Percentiles rank a stretch among this genome's conserved stretches.
phyloP scores from a whole-genome alignment of 805 yeast genomes.

The Candida caryicola region DNA sequence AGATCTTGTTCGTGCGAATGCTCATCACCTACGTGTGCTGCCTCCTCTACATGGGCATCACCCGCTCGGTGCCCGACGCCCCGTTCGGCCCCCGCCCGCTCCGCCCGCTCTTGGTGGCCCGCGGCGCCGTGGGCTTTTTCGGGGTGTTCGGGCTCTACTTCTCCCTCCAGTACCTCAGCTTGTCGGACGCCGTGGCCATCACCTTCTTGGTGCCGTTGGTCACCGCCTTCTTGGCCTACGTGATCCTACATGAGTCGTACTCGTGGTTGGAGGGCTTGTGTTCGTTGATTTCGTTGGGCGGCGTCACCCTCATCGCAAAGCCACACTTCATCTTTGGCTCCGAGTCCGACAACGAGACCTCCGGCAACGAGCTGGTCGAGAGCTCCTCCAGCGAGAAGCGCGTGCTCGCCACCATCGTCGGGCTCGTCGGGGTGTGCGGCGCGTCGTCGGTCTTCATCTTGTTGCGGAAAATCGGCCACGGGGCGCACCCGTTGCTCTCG shows the following conservation, averaged over 20 bases:
- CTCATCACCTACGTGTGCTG: constrained; percentile 62
- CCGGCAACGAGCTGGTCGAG: constrained; percentile 42
- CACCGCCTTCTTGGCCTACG: constrained; percentile 71
- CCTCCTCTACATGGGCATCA: constrained; percentile 49
- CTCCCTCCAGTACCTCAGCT: constrained; percentile 66
- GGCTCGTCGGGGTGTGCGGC: constrained; percentile 65
- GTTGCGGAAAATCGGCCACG: constrained; percentile 69
- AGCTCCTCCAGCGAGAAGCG: constrained; percentile 53
- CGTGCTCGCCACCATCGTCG: constrained; percentile 60
- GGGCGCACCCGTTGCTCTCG: constrained; percentile 76
- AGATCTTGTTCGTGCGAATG: constrained; percentile 78
- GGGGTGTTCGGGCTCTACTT: constrained; percentile 81
- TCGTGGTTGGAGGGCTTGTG: constrained; percentile 67
- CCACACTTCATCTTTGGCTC: constrained; percentile 69
- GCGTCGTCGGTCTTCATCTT: constrained; percentile 68
- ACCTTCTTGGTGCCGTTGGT: constrained; percentile 76
- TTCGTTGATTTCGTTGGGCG: constrained; percentile 62
- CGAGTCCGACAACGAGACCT: constrained; percentile 27
- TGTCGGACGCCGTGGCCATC: constrained; percentile 79
- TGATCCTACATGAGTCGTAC: constrained; percentile 63
- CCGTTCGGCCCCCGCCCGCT: constrained; percentile 68
- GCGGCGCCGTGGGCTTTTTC: constrained; percentile 69
- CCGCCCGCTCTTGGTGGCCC: constrained; percentile 49
- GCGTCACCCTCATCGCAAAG: constrained; percentile 78
- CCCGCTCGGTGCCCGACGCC: constrained; percentile 51